Evolutionary conservation across 768 basidiomycete species (phyloP).

Genomic region (Tulasnella sp.): DNA sequence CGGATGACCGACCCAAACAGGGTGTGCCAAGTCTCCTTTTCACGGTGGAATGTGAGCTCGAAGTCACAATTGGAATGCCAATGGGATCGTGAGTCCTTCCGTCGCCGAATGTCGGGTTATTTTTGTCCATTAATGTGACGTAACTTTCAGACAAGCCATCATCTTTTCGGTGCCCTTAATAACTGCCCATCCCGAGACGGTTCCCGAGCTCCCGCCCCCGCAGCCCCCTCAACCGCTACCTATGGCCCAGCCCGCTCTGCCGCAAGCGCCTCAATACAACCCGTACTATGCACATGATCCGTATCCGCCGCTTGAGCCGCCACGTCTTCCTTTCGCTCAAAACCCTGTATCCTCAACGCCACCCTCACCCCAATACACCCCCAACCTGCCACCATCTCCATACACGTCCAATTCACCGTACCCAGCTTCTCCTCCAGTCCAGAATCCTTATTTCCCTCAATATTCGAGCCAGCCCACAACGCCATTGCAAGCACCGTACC

Average conservation of each 20-base stretch:
- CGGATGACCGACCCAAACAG: conserved; percentile 28
- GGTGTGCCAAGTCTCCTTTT: conserved; percentile 40
- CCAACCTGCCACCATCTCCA: conserved; percentile 2
- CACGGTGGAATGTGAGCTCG: conserved; percentile 57
- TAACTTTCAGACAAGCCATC: conserved; percentile 55
- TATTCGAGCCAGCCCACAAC: conserved; percentile 17
- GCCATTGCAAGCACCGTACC: neutral
- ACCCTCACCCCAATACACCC: conserved; percentile 10
- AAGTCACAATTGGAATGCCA: conserved; percentile 61
- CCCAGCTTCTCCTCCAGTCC: neutral
- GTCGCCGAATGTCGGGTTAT: neutral
- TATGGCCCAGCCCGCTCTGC: neutral
- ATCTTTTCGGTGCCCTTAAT: conserved; percentile 47
- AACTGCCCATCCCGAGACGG: conserved; percentile 55
- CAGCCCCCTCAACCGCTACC: conserved; percentile 19
- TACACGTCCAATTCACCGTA: conserved; percentile 9
- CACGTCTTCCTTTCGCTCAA: conserved; percentile 11
- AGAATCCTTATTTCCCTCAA: conserved; percentile 16
- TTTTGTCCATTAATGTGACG: neutral
- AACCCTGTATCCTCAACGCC: neutral
- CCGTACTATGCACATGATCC: conserved; percentile 9
- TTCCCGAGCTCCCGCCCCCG: conserved; percentile 35
- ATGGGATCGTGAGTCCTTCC: conserved; percentile 52
- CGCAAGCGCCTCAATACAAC: neutral
- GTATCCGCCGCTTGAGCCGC: conserved; percentile 7